Conservation (phyloP, 179 eudicot species). For the Silene noctiflora region DNA sequence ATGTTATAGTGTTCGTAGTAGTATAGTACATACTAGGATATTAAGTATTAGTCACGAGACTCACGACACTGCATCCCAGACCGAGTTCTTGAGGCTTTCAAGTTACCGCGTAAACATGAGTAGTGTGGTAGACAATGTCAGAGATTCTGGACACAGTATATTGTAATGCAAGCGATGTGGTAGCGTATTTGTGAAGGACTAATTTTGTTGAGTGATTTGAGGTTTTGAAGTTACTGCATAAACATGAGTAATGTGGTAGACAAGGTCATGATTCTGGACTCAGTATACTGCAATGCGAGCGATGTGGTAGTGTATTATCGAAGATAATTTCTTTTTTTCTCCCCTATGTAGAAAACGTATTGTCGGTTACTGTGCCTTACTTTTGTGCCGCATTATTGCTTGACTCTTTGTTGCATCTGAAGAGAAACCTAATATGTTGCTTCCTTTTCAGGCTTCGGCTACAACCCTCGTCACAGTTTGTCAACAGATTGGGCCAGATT, state of each 20-base stretch:
- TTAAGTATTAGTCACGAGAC: not conserved
- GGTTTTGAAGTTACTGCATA: not conserved
- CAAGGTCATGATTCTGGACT: not conserved
- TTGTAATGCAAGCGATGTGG: too few relatives aligned
- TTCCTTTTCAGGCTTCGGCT: conserved; percentile 64
- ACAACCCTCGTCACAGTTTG: conserved; percentile 68
- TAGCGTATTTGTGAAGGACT: too few relatives aligned
- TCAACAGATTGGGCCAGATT: conserved; percentile 82
- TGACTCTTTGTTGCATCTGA: conserved; percentile 15
- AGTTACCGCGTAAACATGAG: conserved; percentile 2
- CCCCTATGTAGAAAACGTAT: not conserved
- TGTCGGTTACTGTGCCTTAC: not conserved
- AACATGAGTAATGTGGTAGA: not conserved
- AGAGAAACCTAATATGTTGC: not conserved
- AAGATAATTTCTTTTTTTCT: not conserved
- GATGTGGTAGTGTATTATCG: conserved; percentile 4
- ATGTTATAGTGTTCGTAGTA: not conserved
- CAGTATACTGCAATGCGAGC: not conserved
- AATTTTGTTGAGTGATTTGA: not conserved
- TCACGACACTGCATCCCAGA: not conserved
- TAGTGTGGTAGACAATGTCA: not conserved
- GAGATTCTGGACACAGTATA: not conserved
- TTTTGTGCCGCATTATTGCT: not conserved
- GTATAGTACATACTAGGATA: not conserved
- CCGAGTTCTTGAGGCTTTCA: not conserved